These are phyloP conservation scores for Cyclotella sp. DNA, from an alignment of 108 stramenopile genomes.

Conservation along the genomic window DNA sequence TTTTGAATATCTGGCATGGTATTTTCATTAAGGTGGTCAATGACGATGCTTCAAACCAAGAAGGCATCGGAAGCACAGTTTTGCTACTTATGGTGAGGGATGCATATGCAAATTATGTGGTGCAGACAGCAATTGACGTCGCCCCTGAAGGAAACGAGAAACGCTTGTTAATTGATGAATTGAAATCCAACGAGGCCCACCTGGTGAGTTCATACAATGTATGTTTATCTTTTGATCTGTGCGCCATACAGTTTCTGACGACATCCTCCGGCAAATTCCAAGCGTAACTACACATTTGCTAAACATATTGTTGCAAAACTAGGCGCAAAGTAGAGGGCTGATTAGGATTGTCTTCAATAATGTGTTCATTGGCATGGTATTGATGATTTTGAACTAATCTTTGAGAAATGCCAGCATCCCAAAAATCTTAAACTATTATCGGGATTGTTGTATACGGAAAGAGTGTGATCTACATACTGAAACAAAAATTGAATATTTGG, in stretches of 20 bases:
- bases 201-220: conserved; percentile 58
- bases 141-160: conserved; percentile 80
- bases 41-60: conserved; percentile 42
- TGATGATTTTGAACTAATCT: no score
- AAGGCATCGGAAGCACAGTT: conserved; percentile 67
- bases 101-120: conserved; percentile 97
- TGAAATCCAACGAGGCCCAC: conserved; percentile 73
- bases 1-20: conserved; percentile 12
- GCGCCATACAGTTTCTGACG: background rate
- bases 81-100: conserved; percentile 95
- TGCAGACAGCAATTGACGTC: conserved; percentile 89
- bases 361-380: background rate
- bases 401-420: no score
- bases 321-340: conserved; percentile 25
- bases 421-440: no score
- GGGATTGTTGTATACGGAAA: background rate
- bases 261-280: background rate
- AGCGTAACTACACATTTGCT: conserved; percentile 89
- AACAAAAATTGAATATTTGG: conserved; percentile 14
- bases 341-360: background rate
- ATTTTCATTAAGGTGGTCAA: conserved; percentile 63
- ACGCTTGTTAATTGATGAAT: conserved; percentile 67
- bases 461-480: conserved; percentile 3
- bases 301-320: conserved; percentile 89
- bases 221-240: background rate